Evolutionary conservation across 495 filamentous ascomycete genomes (phyloP).

Genomic region (Jackrogersella minutella): DNA sequence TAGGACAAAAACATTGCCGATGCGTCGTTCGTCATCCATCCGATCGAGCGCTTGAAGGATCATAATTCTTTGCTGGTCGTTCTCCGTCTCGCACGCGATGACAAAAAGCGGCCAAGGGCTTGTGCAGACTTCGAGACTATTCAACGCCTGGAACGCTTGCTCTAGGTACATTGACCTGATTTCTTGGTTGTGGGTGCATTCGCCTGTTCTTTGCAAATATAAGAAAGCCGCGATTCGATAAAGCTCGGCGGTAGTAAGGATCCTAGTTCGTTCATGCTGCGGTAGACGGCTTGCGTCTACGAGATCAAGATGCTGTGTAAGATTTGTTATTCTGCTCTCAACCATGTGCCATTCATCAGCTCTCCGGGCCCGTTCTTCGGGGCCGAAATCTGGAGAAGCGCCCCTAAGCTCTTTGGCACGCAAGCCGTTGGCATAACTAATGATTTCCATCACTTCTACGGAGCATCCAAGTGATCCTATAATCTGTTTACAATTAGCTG

Average conservation of each 20-base stretch:
- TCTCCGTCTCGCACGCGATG: slow-evolving; percentile 48
- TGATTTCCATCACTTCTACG: slow-evolving; percentile 46
- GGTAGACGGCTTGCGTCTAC: slow-evolving; percentile 26
- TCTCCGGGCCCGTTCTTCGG: slow-evolving; percentile 30
- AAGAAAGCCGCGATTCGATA: slow-evolving; percentile 46
- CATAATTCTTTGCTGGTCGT: slow-evolving; percentile 45
- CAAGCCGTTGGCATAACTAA: slow-evolving; percentile 42
- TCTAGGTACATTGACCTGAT: slow-evolving; percentile 40
- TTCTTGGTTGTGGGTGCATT: slow-evolving; percentile 34
- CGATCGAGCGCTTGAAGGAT: slow-evolving; percentile 44
- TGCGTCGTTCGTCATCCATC: slow-evolving; percentile 46
- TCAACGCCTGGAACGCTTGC: slow-evolving; percentile 37
- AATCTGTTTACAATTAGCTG: slow-evolving; percentile 39
- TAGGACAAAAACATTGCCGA: slow-evolving; percentile 49
- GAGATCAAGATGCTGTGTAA: slow-evolving; percentile 41
- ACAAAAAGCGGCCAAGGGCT: slow-evolving; percentile 51
- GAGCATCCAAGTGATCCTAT: slow-evolving; percentile 50
- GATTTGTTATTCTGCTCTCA: slow-evolving; percentile 33
- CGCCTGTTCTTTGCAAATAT: slow-evolving; percentile 44
- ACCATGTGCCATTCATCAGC: slow-evolving; percentile 37
- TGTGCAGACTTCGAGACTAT: slow-evolving; percentile 43
- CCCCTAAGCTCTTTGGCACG: slow-evolving; percentile 40
- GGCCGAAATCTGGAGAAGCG: slow-evolving; percentile 8
- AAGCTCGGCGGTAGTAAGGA: slow-evolving; percentile 45
- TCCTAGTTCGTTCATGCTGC: slow-evolving; percentile 34